These are phyloP conservation scores for Fragaria vesca DNA, from an alignment of 306 rosid genomes.

Conservation along the genomic window DNA sequence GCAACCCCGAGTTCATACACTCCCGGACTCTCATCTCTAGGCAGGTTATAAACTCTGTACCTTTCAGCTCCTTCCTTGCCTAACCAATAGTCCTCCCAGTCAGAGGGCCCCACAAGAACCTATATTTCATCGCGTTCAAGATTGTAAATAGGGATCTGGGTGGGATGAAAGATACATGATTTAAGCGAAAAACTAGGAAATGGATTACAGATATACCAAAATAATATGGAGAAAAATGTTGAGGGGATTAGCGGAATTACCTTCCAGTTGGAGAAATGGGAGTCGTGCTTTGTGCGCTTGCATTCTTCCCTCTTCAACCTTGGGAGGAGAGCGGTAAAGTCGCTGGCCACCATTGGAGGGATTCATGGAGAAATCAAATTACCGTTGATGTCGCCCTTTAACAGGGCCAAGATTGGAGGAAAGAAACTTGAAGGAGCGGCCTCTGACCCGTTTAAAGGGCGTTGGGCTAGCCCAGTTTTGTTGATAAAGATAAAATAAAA, in stretches of 20 bases:
- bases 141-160: background rate
- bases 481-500: no score
- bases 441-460: background rate
- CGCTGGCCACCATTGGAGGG: slow-evolving; percentile 24
- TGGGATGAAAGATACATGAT: background rate
- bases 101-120: slow-evolving; percentile 78
- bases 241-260: slow-evolving; percentile 20
- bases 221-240: no score
- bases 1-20: slow-evolving; percentile 78
- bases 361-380: background rate
- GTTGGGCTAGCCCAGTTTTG: background rate
- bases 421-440: background rate
- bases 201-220: background rate
- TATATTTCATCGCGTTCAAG: slow-evolving; percentile 17
- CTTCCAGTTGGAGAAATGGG: slow-evolving; percentile 70
- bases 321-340: background rate
- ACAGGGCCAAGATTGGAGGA: background rate
- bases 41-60: slow-evolving; percentile 74
- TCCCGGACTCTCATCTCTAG: slow-evolving; percentile 51
- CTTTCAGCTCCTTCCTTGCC: slow-evolving; percentile 73
- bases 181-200: background rate
- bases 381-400: slow-evolving; percentile 22
- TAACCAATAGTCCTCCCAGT: slow-evolving; percentile 66
- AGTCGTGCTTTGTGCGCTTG: slow-evolving; percentile 62
- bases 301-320: slow-evolving; percentile 70